Evolutionary conservation across 176 grass and related monocot species (phyloP), one percentile per base, ranked within the genome.

Genomic region (Cymbopogon citratus): DNA sequence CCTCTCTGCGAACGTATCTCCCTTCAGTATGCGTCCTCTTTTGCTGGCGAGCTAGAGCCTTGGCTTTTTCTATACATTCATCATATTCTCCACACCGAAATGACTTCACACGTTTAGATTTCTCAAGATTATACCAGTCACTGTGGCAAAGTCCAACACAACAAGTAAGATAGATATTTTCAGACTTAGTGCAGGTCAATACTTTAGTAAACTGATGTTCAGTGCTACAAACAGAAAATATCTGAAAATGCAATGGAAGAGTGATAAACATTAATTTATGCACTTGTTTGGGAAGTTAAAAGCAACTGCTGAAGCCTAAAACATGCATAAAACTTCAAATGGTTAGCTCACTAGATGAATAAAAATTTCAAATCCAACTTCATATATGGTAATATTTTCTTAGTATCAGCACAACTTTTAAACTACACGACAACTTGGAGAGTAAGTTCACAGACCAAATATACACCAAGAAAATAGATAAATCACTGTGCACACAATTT

Each of bases 61-160:
- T 93, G 26, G 87, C 95, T 75, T 91, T 93, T 80, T 93, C 80
- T 93, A 98, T 98, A 84, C 90, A 95, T 72, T 98, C 95, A 65
- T 95, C 90, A 80, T 95, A 95, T 67, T 98, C 95, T 40, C 95
- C 92, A 80, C 95, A 98, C 9, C 92, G 86, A 75, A 98, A 98
- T 86, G 90, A 66, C 88, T 98, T 98, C 39, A 98, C 88, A 39
- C 95, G 90, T 60, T 87, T 91, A 69, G 95, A 95, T 80, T 98
- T 98, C 71, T 92, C 92, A 13, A 98, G 82, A 84, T 98, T 98
- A 81, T 98, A 98, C 90, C 90, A 98, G 81, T 98, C 95, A 85
- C 95, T 98, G 92, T 87, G 59, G 63, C 48, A 59, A 65, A 92
- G 46, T 34, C 36, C 26, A 80, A 77, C n/a, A 69, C 39, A 90